Evolutionary conservation across 2,329 filamentous ascomycete genomes (phyloP), one percentile per base, ranked within the genome.

Genomic region (Magnaporthales sp.): DNA sequence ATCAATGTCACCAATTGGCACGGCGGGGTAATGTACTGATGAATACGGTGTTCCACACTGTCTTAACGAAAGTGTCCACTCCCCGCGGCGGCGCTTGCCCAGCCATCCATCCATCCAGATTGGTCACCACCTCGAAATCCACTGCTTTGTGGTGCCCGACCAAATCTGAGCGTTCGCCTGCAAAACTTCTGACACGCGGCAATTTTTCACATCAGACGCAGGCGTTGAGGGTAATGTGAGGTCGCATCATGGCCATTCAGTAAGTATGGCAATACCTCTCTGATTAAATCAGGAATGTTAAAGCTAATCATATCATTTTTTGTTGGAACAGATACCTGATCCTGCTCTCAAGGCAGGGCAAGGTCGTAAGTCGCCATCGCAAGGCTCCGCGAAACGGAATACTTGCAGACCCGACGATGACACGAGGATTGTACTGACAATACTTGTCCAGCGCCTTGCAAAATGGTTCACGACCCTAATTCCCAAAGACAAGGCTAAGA

Each of bases 401-500:
- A 58, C 8, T 22, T 58, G 2, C 54, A 58, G 8, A 8, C 22
- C 13, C 22, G 54, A 58, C 26, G 24, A 58, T 24, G n/a, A 10
- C 54, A 26, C 26, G 15, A 58, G 54, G 54, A 26, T 22, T 19
- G 54, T 22, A 51, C 30, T 62, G 22, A 30, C 38, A 63, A 15
- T 22, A 10, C 32, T 30, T n/a, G 10, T 19, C 67, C 80, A 99
- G 95, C 93, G 95, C 76, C 89, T 99, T 67, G 95, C 95, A 72
- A 99, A 99, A 83, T 99, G 95, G 95, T 99, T 99, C 81, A 96
- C 93, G 66, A 99, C 95, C 19, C 86, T 99, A 70, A 97, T 94
- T 46, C 95, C 95, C 70, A 97, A 91, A 80, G 95, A 99, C 77
- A 99, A 99, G 83, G 95, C 94, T 80, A 99, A 99, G 86, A 98